These are phyloP conservation scores for Inga leiocalycina DNA, from an alignment of 306 rosid genomes.

Conservation along the genomic window DNA sequence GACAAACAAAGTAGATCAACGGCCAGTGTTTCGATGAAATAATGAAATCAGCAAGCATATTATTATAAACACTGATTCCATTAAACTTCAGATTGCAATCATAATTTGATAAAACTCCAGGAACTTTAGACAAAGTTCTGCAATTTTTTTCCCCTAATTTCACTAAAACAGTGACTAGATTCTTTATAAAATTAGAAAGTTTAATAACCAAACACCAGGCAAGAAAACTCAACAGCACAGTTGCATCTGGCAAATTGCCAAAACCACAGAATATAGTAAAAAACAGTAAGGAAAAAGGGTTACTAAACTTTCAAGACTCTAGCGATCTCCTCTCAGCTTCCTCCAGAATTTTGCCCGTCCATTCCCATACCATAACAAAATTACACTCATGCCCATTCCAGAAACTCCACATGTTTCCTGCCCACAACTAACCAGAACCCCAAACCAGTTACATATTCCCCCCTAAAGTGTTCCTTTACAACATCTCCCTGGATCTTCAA, in stretches of 20 bases:
- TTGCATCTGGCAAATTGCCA: neutral
- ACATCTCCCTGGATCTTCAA: neutral
- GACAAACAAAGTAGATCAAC: constrained; percentile 5
- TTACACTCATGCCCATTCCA: neutral
- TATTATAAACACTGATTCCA: constrained; percentile 21
- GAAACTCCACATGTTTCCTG: neutral
- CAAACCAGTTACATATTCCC: neutral
- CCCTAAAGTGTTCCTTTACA: neutral
- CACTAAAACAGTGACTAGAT: neutral
- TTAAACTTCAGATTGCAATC: constrained; percentile 14
- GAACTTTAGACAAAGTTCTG: neutral
- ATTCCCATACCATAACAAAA: neutral
- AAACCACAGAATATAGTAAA: neutral
- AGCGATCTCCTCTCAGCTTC: neutral
- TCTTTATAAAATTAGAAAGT: neutral
- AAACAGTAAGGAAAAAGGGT: neutral
- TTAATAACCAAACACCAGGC: neutral
- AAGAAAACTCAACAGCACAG: neutral
- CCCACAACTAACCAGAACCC: neutral
- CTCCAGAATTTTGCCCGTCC: neutral
- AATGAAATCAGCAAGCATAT: neutral
- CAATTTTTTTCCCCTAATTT: neutral
- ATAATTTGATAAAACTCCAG: neutral
- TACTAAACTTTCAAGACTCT: neutral
- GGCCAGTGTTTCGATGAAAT: neutral